Evolutionary conservation across 140 eudicot genomes (phyloP), one percentile per base, ranked within the genome.

Genomic region (Bidens hawaiensis): DNA sequence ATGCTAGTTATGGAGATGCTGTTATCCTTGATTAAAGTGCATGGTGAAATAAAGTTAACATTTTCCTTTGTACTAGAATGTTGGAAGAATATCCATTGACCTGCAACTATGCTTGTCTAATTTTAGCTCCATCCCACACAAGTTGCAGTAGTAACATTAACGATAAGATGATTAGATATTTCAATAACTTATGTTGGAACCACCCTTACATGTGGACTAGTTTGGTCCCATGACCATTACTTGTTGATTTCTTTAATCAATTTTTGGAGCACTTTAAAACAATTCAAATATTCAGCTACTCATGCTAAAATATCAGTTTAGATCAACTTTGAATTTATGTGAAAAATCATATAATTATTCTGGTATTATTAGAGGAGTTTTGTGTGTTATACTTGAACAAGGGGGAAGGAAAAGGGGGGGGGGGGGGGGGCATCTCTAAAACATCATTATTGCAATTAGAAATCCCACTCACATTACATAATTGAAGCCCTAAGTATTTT

Each of bases 171-270:
- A 17, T 57, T 30, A 31, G 60, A 5, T 14, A 21, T 25, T 53
- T 53, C 1, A 25, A 6, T 24, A 21, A 50, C 38, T 0, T 45
- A 45, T n/a, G 6, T 6, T 16, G 15, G 51, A 27, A 33, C 30
- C 49, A 18, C 22, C 70, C 69, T 64, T 64, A 30, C 48, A 49
- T 33, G 71, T 13, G 24, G 61, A 50, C 42, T 11, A 1, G 25
- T 52, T 53, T 38, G 41, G 36, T n/a, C n/a, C 2, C 16, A 16
- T 1, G 26, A 17, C 26, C 27, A 11, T 16, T 19, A 36, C 0
- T 55, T 28, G 23, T 13, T 54, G 60, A 54, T 55, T 25, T 55
- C 1, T 54, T 6, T 54, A 26, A 28, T 54, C 16, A 15, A 6
- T 28, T n/a, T 55, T 41, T 7, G 24, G 6, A 7, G 4, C 16